Percentiles rank a stretch among this genome's conserved stretches.
phyloP scores from a whole-genome alignment of 2,329 filamentous ascomycete genomes.

The Ceratocystis alfenasii region DNA sequence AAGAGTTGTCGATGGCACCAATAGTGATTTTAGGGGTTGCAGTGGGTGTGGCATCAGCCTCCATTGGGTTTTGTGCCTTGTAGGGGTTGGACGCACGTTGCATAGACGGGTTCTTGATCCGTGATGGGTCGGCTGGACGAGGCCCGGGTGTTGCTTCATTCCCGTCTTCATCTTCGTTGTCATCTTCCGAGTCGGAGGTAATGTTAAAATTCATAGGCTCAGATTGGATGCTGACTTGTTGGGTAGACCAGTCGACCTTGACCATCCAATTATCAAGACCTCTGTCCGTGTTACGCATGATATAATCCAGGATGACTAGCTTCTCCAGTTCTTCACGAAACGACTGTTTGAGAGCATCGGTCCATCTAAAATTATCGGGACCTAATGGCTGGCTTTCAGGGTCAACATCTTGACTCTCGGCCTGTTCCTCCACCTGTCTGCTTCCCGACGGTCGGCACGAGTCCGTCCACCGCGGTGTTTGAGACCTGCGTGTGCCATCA shows the following conservation, averaged over 20 bases:
- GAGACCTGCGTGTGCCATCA: conserved; percentile 50
- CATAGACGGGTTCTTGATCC: conserved; percentile 32
- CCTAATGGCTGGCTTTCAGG: conserved; percentile 35
- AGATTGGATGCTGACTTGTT: conserved; percentile 73
- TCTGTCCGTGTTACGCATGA: conserved; percentile 96
- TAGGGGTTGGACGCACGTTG: conserved; percentile 52
- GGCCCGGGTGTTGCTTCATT: conserved; percentile 30
- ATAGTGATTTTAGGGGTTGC: conserved; percentile 54
- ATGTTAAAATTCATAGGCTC: conserved; percentile 61
- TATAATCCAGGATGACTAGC: conserved; percentile 92
- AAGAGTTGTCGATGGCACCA: conserved; percentile 91
- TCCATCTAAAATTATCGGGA: conserved; percentile 65
- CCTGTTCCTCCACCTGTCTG: conserved; percentile 29
- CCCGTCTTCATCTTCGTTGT: conserved; percentile 30
- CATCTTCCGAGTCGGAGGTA: conserved; percentile 36
- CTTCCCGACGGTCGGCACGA: conserved; percentile 59
- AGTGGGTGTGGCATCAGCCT: conserved; percentile 42
- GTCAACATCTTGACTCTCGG: conserved; percentile 33
- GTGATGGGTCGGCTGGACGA: conserved; percentile 40
- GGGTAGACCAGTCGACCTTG: conserved; percentile 74
- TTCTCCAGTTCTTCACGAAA: conserved; percentile 95
- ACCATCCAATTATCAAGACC: conserved; percentile 99
- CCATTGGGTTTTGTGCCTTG: conserved; percentile 71
- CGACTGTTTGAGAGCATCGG: conserved; percentile 72
- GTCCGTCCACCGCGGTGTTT: conserved; percentile 60